A percentile compares a stretch with the other conserved stretches of the same genome.
Evolutionary conservation across 768 basidiomycete genomes (phyloP).

Genomic region (Jaapia argillacea): DNA sequence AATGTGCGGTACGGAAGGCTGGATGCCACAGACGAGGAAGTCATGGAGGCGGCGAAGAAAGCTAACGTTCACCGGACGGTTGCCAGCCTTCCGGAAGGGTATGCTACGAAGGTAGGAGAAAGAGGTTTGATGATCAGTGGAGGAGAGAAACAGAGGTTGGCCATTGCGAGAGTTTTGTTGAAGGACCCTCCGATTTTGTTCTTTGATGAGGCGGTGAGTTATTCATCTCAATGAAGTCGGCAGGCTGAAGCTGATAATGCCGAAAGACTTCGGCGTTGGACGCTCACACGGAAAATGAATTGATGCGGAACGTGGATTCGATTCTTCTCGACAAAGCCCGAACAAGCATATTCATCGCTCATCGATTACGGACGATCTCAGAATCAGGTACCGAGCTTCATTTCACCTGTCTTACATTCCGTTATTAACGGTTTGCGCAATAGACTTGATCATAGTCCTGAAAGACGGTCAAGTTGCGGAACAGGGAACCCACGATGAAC

Average conservation of each 20-base stretch:
- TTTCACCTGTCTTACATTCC: not conserved
- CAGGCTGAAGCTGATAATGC: conserved; percentile 2
- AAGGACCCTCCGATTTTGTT: conserved; percentile 96
- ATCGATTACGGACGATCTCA: conserved; percentile 80
- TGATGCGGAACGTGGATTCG: conserved; percentile 89
- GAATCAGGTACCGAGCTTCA: conserved; percentile 58
- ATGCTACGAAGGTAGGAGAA: conserved; percentile 89
- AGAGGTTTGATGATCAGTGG: conserved; percentile 97
- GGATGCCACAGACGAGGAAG: conserved; percentile 84
- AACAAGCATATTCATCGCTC: conserved; percentile 96
- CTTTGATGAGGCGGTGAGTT: conserved; percentile 92
- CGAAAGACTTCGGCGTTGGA: conserved; percentile 89
- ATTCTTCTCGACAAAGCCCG: conserved; percentile 67
- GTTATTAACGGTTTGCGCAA: conserved; percentile 3
- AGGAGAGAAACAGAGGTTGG: conserved; percentile 95
- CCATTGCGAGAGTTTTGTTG: conserved; percentile 84
- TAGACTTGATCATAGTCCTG: conserved; percentile 90
- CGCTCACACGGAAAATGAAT: conserved; percentile 86
- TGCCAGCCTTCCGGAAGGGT: conserved; percentile 73
- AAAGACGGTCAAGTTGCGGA: conserved; percentile 87
- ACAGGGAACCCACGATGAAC: conserved; percentile 86
- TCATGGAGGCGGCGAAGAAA: conserved; percentile 69
- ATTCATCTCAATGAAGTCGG: too few relatives aligned
- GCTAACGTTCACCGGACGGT: conserved; percentile 86
- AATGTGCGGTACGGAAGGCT: conserved; percentile 91